Conservation (phyloP, 2,329 filamentous ascomycete genomes). For the Fusarium drepaniforme region DNA sequence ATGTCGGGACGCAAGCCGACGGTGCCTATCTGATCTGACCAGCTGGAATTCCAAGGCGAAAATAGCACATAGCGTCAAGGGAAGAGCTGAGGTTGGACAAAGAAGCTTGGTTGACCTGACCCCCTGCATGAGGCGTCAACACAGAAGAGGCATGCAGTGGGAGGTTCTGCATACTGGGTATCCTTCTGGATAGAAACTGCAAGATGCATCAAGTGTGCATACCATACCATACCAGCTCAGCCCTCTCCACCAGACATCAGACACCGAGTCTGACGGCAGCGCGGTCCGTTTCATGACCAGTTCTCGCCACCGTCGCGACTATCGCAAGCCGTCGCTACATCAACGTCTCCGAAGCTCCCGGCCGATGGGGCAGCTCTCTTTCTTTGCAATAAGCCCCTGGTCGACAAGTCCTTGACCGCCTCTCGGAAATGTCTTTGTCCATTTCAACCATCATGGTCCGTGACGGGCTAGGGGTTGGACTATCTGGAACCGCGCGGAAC, state of each 20-base stretch:
- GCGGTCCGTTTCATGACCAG: constrained; percentile 35
- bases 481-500: constrained; percentile 1
- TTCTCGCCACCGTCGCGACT: constrained; percentile 6
- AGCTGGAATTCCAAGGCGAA: not conserved
- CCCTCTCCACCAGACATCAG: not conserved
- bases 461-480: constrained; percentile 9
- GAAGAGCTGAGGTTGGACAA: not conserved
- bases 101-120: not conserved
- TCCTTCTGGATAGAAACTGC: not conserved
- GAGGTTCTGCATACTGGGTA: not conserved
- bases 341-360: constrained; percentile 3
- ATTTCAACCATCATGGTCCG: constrained; percentile 9
- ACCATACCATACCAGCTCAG: not conserved
- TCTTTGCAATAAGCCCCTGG: not conserved
- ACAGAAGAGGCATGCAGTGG: not conserved
- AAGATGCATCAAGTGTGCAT: not conserved
- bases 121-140: constrained; percentile 1
- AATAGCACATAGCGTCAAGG: not conserved
- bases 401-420: constrained; percentile 21
- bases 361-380: constrained; percentile 1
- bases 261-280: constrained; percentile 16
- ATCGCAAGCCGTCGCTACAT: constrained; percentile 9
- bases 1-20: not conserved
- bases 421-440: constrained; percentile 1
- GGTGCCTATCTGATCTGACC: not conserved